A percentile compares a stretch with the other conserved stretches of the same genome.
phyloP scores from a whole-genome alignment of 257 asterid species.

The Solanum lycopersicoides region DNA sequence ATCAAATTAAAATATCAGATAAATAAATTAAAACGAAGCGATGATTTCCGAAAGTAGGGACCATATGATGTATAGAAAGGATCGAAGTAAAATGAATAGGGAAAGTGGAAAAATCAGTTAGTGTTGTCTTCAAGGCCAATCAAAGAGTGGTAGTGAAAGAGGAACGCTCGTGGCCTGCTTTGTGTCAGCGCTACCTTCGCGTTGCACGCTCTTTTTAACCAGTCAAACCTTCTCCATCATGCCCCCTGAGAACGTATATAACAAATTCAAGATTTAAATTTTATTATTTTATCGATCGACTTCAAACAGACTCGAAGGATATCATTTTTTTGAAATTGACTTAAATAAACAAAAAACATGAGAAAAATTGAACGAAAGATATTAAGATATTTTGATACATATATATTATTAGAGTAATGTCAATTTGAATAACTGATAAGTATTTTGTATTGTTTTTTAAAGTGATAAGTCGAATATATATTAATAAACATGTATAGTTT shows the following conservation, averaged over 20 bases:
- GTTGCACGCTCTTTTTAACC: not conserved
- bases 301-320: no score
- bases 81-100: not conserved
- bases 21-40: not conserved
- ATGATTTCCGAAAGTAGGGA: not conserved
- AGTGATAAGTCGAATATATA: no score
- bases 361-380: no score
- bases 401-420: no score
- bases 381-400: no score
- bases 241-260: rapidly evolving
- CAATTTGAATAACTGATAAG: not conserved
- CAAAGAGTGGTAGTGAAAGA: not conserved
- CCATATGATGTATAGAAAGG: not conserved
- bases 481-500: not conserved
- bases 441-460: no score
- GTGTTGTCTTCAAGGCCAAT: not conserved
- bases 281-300: no score
- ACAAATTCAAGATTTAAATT: no score
- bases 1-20: not conserved
- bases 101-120: not conserved
- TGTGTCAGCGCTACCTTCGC: conserved; percentile 33
- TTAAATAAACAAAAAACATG: no score
- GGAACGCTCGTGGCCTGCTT: not conserved
- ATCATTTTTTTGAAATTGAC: no score
- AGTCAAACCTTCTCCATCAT: not conserved